phyloP scores from a whole-genome alignment of 805 yeast genomes.

The Ogataea nitratoaversa region DNA sequence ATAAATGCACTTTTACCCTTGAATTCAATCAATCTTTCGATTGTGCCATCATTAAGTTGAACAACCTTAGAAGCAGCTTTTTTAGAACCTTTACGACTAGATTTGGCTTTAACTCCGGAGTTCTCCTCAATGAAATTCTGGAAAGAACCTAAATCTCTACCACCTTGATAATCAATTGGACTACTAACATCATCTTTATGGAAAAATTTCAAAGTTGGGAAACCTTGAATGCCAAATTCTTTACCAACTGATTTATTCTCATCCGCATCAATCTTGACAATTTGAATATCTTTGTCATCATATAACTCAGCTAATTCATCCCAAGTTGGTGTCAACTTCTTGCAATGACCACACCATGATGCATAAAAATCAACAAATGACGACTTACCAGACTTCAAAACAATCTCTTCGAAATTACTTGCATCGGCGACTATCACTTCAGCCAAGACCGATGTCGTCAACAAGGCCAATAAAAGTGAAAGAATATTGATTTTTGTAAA shows the following conservation, averaged over 20 bases:
- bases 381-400: slow-evolving; percentile 59
- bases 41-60: slow-evolving; percentile 24
- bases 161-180: slow-evolving; percentile 55
- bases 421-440: slow-evolving; percentile 43
- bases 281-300: slow-evolving; percentile 21
- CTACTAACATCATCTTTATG: slow-evolving; percentile 41
- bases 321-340: slow-evolving; percentile 49
- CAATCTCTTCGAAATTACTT: slow-evolving; percentile 49
- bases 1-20: slow-evolving; percentile 44
- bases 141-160: slow-evolving; percentile 46
- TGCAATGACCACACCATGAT: slow-evolving; percentile 72
- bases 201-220: slow-evolving; percentile 61
- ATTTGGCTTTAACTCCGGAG: slow-evolving; percentile 30
- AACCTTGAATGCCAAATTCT: slow-evolving; percentile 53
- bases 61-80: slow-evolving; percentile 19
- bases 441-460: slow-evolving; percentile 10
- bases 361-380: slow-evolving; percentile 75
- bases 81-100: neutral
- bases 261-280: slow-evolving; percentile 58
- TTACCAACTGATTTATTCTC: slow-evolving; percentile 45
- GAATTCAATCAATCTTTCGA: slow-evolving; percentile 25
- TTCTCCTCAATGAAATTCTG: slow-evolving; percentile 42
- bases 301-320: slow-evolving; percentile 24
- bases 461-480: neutral
- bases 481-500: too few relatives aligned